phyloP scores from a whole-genome alignment of 2,329 filamentous ascomycete species.

The Hansfordia pulvinata region DNA sequence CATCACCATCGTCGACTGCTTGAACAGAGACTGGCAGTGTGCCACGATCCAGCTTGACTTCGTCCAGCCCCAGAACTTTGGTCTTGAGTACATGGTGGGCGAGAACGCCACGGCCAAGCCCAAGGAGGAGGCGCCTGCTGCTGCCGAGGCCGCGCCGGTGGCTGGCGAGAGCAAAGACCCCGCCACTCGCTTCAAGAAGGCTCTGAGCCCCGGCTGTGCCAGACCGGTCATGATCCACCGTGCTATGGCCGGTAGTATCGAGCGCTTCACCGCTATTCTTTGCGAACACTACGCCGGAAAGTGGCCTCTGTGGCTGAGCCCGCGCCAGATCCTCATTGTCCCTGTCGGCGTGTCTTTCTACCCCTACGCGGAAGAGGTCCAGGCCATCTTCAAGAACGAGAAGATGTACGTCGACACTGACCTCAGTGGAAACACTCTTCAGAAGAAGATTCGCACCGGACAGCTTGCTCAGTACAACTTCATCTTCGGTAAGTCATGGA shows the following conservation, averaged over 20 bases:
- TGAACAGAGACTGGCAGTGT: slow-evolving; percentile 75
- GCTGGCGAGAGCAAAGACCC: slow-evolving; percentile 26
- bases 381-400: slow-evolving; percentile 51
- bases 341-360: slow-evolving; percentile 61
- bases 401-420: slow-evolving; percentile 60
- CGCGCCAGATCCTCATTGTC: slow-evolving; percentile 68
- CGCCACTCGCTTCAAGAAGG: slow-evolving; percentile 19
- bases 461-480: slow-evolving; percentile 77
- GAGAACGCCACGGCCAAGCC: slow-evolving; percentile 38
- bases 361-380: slow-evolving; percentile 65
- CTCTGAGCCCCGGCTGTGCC: slow-evolving; percentile 54
- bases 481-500: slow-evolving; percentile 51
- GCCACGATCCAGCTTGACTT: slow-evolving; percentile 94
- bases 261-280: slow-evolving; percentile 57
- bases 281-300: slow-evolving; percentile 77
- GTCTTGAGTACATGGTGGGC: slow-evolving; percentile 71
- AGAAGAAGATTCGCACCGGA: slow-evolving; percentile 79
- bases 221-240: slow-evolving; percentile 81
- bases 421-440: slow-evolving; percentile 64
- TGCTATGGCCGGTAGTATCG: slow-evolving; percentile 59
- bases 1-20: slow-evolving; percentile 81
- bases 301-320: slow-evolving; percentile 82
- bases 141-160: slow-evolving; percentile 20
- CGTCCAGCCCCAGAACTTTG: slow-evolving; percentile 74
- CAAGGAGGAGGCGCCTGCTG: slow-evolving; percentile 17